A percentile compares a stretch with the other conserved stretches of the same genome.
Evolutionary conservation across 1,139 yeast genomes (phyloP).

Genomic region (Debaryomycetaceae sp.): DNA sequence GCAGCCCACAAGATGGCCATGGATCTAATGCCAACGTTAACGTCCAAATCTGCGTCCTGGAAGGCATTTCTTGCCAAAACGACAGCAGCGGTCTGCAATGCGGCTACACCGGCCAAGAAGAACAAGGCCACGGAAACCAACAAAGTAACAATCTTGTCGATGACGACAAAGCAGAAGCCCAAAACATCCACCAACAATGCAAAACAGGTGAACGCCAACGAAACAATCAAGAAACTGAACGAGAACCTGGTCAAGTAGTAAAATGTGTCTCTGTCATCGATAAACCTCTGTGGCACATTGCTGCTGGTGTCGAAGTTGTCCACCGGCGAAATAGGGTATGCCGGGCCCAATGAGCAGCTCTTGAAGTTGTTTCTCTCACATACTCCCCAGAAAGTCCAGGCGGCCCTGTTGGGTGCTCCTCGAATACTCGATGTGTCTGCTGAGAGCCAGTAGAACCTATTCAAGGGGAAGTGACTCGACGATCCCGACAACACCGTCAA

Average conservation of each 20-base stretch:
- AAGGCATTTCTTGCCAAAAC: constrained; percentile 68
- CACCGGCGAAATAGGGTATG: constrained; percentile 66
- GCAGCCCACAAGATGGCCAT: constrained; percentile 72
- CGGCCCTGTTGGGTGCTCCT: constrained; percentile 51
- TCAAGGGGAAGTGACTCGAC: constrained; percentile 55
- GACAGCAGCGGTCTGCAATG: constrained; percentile 63
- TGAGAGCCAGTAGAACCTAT: constrained; percentile 66
- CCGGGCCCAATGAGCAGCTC: constrained; percentile 49
- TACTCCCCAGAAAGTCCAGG: constrained; percentile 86
- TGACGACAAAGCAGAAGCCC: constrained; percentile 43
- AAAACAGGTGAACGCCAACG: constrained; percentile 51
- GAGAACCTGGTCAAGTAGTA: constrained; percentile 69
- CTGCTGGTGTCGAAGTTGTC: constrained; percentile 58
- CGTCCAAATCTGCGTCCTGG: constrained; percentile 34
- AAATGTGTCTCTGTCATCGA: constrained; percentile 54
- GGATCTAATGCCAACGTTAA: constrained; percentile 54
- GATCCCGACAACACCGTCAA: constrained; percentile 68
- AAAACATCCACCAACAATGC: constrained; percentile 39
- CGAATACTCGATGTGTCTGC: constrained; percentile 61
- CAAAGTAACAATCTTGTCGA: constrained; percentile 54
- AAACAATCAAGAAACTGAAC: constrained; percentile 61
- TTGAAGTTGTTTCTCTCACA: constrained; percentile 46
- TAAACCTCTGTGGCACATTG: constrained; percentile 53
- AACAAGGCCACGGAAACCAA: constrained; percentile 51
- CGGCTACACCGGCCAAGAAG: constrained; percentile 56